Base-by-base conservation (phyloP, 345 rosid genomes). In the Rubroshorea leprosula region DNA sequence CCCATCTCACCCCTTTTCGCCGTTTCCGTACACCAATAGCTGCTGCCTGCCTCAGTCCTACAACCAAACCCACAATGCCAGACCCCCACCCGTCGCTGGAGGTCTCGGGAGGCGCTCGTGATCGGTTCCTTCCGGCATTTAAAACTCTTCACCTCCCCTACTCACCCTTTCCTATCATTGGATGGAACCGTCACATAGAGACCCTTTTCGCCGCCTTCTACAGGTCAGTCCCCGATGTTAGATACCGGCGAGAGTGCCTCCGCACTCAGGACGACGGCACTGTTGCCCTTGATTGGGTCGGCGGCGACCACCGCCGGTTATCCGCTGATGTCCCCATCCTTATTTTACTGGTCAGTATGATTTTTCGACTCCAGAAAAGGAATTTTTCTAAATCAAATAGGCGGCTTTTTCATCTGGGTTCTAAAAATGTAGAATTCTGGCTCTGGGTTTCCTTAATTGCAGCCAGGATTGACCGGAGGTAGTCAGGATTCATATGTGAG, bases 381-480 rank as follows among this genome's bases (percentile, higher is more conserved):
- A 26, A 45, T 1, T 58, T 29, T 29, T 26, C 2, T 2, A 2
- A 23, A 18, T 29, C 35, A 26, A 13, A 20, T 47, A 25, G 6
- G 18, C 14, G 13, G 15, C 50, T 14, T n/a, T 38, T n/a, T 49
- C 52, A 24, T 35, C 21, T 61, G 57, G 19, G 50, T 61, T 29
- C 21, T 24, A 31, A 49, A 25, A 19, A 5, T 57, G 17, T 31
- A 41, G 3, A 22, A 21, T 22, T 49, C 15, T 25, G 16, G 39
- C 17, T 19, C 14, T n/a, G 6, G 22, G 10, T 23, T n/a, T 6
- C 8, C 45, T 19, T 14, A 13, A 59, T 43, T 60, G 64, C 78
- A 88, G 96, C 96, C 95, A 52, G 98, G 98, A 19, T 72, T 92
- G 51, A 86, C 96, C 0, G 98, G 96, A 59, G 96, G 98, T 29